Percentiles rank a stretch among this genome's conserved stretches.
These are phyloP conservation scores for Dioscorea cayenensis DNA, from an alignment of 116 monocot genomes.

Conservation along the genomic window DNA sequence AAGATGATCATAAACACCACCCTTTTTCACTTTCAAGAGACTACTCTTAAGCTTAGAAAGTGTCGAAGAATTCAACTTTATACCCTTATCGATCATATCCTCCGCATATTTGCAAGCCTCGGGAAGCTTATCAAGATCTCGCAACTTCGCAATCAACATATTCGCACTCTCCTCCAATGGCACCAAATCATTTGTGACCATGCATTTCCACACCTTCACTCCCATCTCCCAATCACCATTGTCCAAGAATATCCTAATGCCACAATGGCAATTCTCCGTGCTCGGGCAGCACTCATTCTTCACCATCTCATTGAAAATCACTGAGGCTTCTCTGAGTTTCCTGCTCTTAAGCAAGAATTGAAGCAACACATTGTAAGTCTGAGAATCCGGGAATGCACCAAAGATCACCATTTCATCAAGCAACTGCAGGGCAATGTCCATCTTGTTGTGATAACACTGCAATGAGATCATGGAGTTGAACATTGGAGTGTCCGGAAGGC, in stretches of 20 bases:
- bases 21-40: conserved; percentile 39
- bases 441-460: conserved; percentile 16
- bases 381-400: conserved; percentile 43
- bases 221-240: conserved; percentile 23
- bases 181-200: conserved; percentile 24
- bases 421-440: conserved; percentile 19
- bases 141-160: conserved; percentile 24
- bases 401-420: conserved; percentile 59
- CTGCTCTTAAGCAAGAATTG: conserved; percentile 28
- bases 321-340: conserved; percentile 23
- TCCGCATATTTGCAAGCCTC: conserved; percentile 73
- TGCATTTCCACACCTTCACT: conserved; percentile 47
- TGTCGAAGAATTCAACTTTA: conserved; percentile 55
- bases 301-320: conserved; percentile 60
- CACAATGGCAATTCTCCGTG: conserved; percentile 24
- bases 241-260: conserved; percentile 32
- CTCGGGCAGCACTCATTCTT: conserved; percentile 51
- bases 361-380: conserved; percentile 50
- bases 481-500: conserved; percentile 30
- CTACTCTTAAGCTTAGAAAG: conserved; percentile 47
- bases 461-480: conserved; percentile 45
- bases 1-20: conserved; percentile 38
- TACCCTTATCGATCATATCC: conserved; percentile 49
- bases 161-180: conserved; percentile 52
- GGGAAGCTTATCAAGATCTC: conserved; percentile 30